Conservation (phyloP, 2,329 filamentous ascomycete species). For the Biscogniauxia mediterranea region DNA sequence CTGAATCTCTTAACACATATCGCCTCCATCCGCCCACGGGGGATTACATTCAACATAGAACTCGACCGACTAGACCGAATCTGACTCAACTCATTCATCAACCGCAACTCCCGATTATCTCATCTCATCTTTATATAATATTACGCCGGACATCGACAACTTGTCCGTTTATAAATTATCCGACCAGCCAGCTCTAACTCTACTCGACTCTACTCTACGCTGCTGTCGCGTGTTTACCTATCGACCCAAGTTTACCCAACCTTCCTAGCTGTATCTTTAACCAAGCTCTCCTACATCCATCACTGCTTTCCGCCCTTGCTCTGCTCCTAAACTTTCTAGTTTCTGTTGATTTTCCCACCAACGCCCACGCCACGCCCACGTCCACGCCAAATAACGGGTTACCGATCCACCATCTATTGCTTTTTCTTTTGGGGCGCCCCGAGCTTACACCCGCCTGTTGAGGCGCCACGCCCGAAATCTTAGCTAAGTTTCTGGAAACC, state of each 20-base stretch:
- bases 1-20: too few relatives aligned
- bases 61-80: too few relatives aligned
- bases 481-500: background rate
- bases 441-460: background rate
- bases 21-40: too few relatives aligned
- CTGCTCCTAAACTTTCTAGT: background rate
- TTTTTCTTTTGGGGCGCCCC: constrained; percentile 7
- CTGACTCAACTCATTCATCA: too few relatives aligned
- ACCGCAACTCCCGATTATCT: too few relatives aligned
- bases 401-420: constrained; percentile 6
- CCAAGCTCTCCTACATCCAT: constrained; percentile 5
- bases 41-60: too few relatives aligned
- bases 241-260: background rate
- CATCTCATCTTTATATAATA: too few relatives aligned
- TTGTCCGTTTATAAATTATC: too few relatives aligned
- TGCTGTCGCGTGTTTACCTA: background rate
- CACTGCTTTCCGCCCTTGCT: background rate
- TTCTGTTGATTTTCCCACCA: background rate
- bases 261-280: constrained; percentile 5
- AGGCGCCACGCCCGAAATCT: background rate
- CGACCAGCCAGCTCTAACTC: too few relatives aligned
- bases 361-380: background rate
- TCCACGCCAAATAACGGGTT: background rate
- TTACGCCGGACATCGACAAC: too few relatives aligned
- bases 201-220: too few relatives aligned